These are phyloP conservation scores for Aspergillus sp. DNA, from an alignment of 2,329 filamentous ascomycete genomes.

Conservation along the genomic window DNA sequence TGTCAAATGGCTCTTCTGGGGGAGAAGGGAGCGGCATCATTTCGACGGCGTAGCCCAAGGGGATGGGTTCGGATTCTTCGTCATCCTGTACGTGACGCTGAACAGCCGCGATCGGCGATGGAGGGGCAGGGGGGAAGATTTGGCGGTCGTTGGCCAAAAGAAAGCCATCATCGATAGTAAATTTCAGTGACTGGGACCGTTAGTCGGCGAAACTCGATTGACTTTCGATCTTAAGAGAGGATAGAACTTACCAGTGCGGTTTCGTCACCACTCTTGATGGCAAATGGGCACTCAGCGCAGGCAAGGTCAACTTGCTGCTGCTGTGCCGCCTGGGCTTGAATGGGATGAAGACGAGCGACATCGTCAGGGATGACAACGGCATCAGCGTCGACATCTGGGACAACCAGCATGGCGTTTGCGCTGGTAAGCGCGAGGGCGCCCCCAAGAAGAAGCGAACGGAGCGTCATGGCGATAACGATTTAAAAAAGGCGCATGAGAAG, in stretches of 20 bases:
- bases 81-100: conserved; percentile 38
- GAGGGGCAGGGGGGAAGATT: conserved; percentile 39
- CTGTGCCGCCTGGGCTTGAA: conserved; percentile 26
- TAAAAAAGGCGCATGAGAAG: conserved; percentile 13
- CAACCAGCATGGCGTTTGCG: conserved; percentile 39
- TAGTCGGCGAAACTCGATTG: background rate
- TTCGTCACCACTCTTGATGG: conserved; percentile 35
- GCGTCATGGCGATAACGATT: conserved; percentile 29
- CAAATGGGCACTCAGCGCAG: conserved; percentile 42
- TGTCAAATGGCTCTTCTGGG: conserved; percentile 31
- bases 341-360: conserved; percentile 24
- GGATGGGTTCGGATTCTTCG: conserved; percentile 35
- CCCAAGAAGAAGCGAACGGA: conserved; percentile 37
- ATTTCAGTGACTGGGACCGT: conserved; percentile 34
- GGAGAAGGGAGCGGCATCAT: conserved; percentile 32
- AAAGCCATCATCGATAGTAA: conserved; percentile 33
- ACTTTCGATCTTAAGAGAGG: no score
- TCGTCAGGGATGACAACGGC: conserved; percentile 23
- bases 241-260: conserved; percentile 36
- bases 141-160: conserved; percentile 40
- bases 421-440: conserved; percentile 34
- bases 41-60: conserved; percentile 46
- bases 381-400: conserved; percentile 35
- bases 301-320: conserved; percentile 31
- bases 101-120: conserved; percentile 31